Evolutionary conservation across 2,329 filamentous ascomycete genomes (phyloP), one percentile per base, ranked within the genome.

Genomic region (Talaromyces albobiverticillius): DNA sequence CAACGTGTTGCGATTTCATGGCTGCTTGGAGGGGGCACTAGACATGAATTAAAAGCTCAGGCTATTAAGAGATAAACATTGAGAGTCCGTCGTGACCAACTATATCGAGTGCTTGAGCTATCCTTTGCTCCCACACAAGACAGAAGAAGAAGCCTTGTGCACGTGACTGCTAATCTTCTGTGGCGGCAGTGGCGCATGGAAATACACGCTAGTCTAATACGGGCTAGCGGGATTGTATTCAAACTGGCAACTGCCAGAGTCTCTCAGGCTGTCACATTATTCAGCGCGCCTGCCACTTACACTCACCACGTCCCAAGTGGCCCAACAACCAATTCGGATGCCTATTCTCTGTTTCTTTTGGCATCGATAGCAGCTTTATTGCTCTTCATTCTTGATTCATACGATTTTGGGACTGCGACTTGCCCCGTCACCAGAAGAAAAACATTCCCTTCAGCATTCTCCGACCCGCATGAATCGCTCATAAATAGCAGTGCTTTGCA

Each of bases 401-500:
- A 20, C 16, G 9, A 20, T 10, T 40, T 22, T 40, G 36, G 10
- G 8, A 3, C 9, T 9, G 36, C 36, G 8, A 40, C 36, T 22
- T 4, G 7, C 36, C 7, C 16, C 2, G 16, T 20, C 36, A 20
- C 4, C 36, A 40, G 9, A 20, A 40, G n/a, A 16, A 40, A 42
- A 42, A 32, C 31, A 16, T 41, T 34, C 25, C 31, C 36, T 34
- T 10, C 38, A 16, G 26, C 25, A 51, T 43, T 34, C 29, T 31
- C 31, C 31, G 31, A 23, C 50, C 41, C 22, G 40, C 32, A 52
- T 52, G 52, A 36, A 14, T 43, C 22, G 32, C 53, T 43, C 40
- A 40, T 41, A 51, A 45, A 40, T 45, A 51, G 48, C 42, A 32
- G 42, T 55, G 53, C 53, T 55, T 43, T 50, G 53, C 47, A 55